phyloP scores from a whole-genome alignment of 495 filamentous ascomycete species.

The Chaetomium cochliodes region DNA sequence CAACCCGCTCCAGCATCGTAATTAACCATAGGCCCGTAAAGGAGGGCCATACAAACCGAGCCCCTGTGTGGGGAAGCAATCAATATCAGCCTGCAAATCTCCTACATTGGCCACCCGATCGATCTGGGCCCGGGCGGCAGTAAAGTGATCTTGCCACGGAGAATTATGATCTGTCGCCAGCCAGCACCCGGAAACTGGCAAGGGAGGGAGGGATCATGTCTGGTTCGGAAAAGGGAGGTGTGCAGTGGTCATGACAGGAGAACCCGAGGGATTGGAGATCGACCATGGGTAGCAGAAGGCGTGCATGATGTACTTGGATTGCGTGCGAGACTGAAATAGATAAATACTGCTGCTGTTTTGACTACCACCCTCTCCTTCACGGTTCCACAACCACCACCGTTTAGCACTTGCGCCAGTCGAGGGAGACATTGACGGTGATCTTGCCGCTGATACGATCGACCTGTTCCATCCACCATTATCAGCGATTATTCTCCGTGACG shows the following conservation, averaged over 20 bases:
- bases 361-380: not conserved
- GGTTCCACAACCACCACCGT: not conserved
- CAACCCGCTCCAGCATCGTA: not conserved
- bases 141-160: not conserved
- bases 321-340: not conserved
- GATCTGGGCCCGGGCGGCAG: not conserved
- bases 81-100: not conserved
- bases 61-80: not conserved
- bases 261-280: not conserved
- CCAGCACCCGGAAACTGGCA: not conserved
- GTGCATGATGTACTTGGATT: not conserved
- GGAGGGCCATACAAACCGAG: not conserved
- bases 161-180: not conserved
- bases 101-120: not conserved
- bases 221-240: not conserved
- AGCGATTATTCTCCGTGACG: not conserved
- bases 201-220: not conserved
- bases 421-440: conserved; percentile 29
- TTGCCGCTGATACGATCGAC: conserved; percentile 33
- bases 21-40: conserved; percentile 1
- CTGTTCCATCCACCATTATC: conserved; percentile 10
- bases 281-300: too few relatives aligned
- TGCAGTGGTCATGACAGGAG: not conserved
- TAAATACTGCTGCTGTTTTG: not conserved
- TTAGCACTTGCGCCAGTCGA: conserved; percentile 31